These are phyloP conservation scores for Chlamydomonas urium DNA, from an alignment of 139 green algal genomes.

Conservation along the genomic window DNA sequence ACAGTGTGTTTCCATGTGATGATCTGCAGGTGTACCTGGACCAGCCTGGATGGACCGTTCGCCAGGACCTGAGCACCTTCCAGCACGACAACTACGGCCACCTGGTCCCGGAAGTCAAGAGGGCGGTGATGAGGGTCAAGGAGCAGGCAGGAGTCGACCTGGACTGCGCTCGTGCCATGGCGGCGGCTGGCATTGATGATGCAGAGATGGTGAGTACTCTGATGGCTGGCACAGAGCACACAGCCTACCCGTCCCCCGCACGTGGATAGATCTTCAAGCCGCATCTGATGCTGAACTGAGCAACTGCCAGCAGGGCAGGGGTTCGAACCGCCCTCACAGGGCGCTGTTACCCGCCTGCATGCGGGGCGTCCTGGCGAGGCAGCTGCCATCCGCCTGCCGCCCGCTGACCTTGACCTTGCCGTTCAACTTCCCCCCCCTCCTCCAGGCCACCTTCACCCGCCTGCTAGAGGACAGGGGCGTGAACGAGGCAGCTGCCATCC, in stretches of 20 bases:
- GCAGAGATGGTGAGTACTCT: constrained; percentile 10
- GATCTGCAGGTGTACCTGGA: constrained; percentile 18
- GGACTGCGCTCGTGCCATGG: constrained; percentile 16
- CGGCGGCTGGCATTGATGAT: constrained; percentile 3
- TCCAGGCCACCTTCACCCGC: constrained; percentile 22
- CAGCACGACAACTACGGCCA: constrained; percentile 5
- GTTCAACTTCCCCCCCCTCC: background rate
- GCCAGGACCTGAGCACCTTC: constrained; percentile 13
- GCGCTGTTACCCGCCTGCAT: too few species aligned
- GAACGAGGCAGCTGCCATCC: constrained; percentile 12
- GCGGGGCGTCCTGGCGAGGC: too few species aligned
- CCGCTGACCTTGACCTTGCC: background rate
- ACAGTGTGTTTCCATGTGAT: too few species aligned
- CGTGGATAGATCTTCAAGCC: too few species aligned
- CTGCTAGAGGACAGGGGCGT: constrained; percentile 28
- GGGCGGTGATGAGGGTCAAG: constrained; percentile 22
- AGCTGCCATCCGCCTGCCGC: too few species aligned
- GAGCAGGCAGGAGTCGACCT: constrained; percentile 17
- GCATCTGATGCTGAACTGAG: too few species aligned
- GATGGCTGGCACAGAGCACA: too few species aligned
- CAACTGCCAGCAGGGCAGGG: too few species aligned
- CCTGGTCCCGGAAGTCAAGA: constrained; percentile 25
- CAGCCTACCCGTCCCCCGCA: too few species aligned
- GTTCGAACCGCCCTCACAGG: too few species aligned
- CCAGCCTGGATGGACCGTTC: constrained; percentile 25